Conservation (phyloP, 768 basidiomycete genomes). For the Psilocybe cubensis region DNA sequence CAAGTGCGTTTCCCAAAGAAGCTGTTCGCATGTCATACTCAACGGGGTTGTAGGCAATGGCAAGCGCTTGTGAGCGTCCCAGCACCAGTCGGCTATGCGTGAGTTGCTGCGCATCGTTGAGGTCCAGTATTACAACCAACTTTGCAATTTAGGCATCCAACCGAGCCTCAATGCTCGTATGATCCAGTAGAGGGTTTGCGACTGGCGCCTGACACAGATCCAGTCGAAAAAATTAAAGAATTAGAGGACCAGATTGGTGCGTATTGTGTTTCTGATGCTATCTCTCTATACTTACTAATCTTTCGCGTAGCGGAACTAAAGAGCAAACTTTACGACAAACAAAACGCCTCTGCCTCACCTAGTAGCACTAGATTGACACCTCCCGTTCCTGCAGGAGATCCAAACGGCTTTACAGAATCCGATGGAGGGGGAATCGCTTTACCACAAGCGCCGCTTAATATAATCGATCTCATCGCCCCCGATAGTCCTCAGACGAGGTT, state of each 20-base stretch:
- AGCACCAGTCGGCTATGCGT: conserved; percentile 86
- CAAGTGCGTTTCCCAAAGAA: conserved; percentile 56
- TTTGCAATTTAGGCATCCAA: conserved; percentile 65
- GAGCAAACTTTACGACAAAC: conserved; percentile 57
- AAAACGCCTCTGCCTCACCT: conserved; percentile 45
- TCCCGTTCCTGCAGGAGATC: conserved; percentile 19
- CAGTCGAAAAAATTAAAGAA: conserved; percentile 75
- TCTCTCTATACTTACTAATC: conserved; percentile 2
- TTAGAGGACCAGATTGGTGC: conserved; percentile 80
- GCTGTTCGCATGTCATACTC: not conserved
- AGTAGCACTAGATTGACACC: conserved; percentile 20
- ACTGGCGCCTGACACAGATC: conserved; percentile 77
- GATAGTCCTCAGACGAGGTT: conserved; percentile 41
- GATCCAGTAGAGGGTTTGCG: conserved; percentile 85
- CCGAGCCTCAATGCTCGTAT: conserved; percentile 83
- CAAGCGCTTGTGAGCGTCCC: conserved; percentile 82
- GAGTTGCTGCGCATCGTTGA: conserved; percentile 30
- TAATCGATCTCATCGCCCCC: conserved; percentile 43
- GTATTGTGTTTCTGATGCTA: conserved; percentile 1
- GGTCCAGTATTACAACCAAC: not conserved
- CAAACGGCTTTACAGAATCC: conserved; percentile 24
- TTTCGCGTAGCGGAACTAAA: conserved; percentile 60
- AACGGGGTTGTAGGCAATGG: conserved; percentile 62
- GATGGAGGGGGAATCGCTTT: conserved; percentile 43
- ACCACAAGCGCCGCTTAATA: conserved; percentile 46